Conservation (phyloP, 805 yeast species). For the Wickerhamiella australiensis region DNA sequence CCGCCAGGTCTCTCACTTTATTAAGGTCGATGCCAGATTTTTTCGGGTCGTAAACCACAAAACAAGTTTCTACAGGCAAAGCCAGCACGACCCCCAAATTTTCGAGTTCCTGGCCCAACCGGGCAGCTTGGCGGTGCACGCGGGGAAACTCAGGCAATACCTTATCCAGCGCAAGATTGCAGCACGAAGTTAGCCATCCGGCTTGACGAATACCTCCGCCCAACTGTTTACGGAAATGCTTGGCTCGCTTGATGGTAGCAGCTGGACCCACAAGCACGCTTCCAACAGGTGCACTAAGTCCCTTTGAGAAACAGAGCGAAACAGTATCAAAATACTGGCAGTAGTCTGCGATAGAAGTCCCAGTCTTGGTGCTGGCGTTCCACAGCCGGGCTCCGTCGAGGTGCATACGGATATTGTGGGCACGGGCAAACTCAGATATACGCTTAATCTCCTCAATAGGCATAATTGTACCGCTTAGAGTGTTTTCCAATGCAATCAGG, state of each 20-base stretch:
- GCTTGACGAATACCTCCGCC: constrained; percentile 92
- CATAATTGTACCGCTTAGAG: constrained; percentile 67
- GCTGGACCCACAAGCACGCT: constrained; percentile 64
- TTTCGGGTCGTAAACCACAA: constrained; percentile 61
- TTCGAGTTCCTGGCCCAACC: constrained; percentile 31
- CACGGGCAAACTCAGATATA: constrained; percentile 59
- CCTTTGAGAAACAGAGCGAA: constrained; percentile 77
- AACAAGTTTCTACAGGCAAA: constrained; percentile 73
- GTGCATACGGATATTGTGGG: constrained; percentile 50
- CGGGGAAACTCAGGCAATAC: constrained; percentile 46
- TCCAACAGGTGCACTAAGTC: constrained; percentile 90
- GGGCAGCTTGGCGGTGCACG: constrained; percentile 42
- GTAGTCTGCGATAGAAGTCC: constrained; percentile 54
- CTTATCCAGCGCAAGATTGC: constrained; percentile 60
- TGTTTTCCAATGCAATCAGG: constrained; percentile 75
- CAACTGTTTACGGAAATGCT: constrained; percentile 78
- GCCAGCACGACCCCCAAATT: constrained; percentile 44
- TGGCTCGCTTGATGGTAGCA: constrained; percentile 52
- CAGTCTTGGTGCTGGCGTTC: constrained; percentile 75
- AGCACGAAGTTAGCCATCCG: constrained; percentile 74
- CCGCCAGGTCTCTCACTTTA: constrained; percentile 41
- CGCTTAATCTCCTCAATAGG: constrained; percentile 68
- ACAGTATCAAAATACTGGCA: constrained; percentile 77
- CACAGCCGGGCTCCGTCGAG: constrained; percentile 93
- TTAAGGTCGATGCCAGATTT: constrained; percentile 45